phyloP scores from a whole-genome alignment of 306 rosid genomes.

The apple (Malus domestica) region ASM211411v1 NC_041797.1:10158001-10158500 shows the following conservation, averaged over 20 bases:
- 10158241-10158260: conserved; percentile 26
- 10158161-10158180: not conserved
- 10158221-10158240: conserved; percentile 47
- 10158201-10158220: not conserved
- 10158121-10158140: not conserved
- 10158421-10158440: conserved; percentile 10
- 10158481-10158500: conserved; percentile 65
- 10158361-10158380: conserved; percentile 40
- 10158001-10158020: not conserved
- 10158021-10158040: not conserved
- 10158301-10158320: conserved; percentile 22
- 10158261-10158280: conserved; percentile 25
- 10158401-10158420: conserved; percentile 20
- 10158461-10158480: not conserved
- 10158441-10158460: not conserved
- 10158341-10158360: conserved; percentile 59
- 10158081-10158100: not conserved
- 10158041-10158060: not conserved
- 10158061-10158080: not conserved
- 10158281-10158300: conserved; percentile 26
- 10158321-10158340: conserved; percentile 41
- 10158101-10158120: not conserved
- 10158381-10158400: conserved; percentile 39
- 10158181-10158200: not conserved
- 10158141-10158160: not conserved